Evolutionary conservation across 2,329 filamentous ascomycete species (phyloP), one percentile per base, ranked within the genome.

Genomic region (Botrytis pseudocinerea): DNA sequence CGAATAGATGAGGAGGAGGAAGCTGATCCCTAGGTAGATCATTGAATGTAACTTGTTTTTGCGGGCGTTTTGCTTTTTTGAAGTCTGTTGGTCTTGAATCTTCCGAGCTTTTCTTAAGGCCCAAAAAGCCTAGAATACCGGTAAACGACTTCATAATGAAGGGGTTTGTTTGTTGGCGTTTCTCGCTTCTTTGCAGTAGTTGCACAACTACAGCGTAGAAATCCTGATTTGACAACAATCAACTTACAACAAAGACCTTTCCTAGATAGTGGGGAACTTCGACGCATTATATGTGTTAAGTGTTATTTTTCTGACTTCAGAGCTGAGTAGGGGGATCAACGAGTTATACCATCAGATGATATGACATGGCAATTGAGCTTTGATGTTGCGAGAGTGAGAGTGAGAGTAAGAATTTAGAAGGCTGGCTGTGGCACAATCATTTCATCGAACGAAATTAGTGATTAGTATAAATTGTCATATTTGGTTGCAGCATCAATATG

Each of bases 41-140:
- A 61, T 70, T 28, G 38, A 54, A 66, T n/a, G 51, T 71, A 35
- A 62, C 35, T 62, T 65, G 25, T 70, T 76, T 75, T 44, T 70
- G 74, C 51, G 68, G 69, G 59, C 62, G 54, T 70, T 72, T 76
- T 12, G n/a, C 22, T 63, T 73, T 70, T 16, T 42, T 63, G 7
- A 63, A 61, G 25, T 44, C 46, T 44, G 32, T 57, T 59, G 40
- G 59, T 16, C 40, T 38, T 22, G 57, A 25, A 38, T 35, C 32
- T 25, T 63, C 63, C 10, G 51, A 25, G 6, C 25, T 60, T 54
- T 54, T 57, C 38, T 35, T 38, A 51, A 57, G 20, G 44, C 46
- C 32, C 32, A 70, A 73, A n/a, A 62, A 63, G 20, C 20, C 62
- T 54, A 70, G 46, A 12, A 73, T 51, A 32, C 51, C n/a, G n/a